Conservation (phyloP, 257 asterid genomes). For the Solanum pinnatisectum region DNA sequence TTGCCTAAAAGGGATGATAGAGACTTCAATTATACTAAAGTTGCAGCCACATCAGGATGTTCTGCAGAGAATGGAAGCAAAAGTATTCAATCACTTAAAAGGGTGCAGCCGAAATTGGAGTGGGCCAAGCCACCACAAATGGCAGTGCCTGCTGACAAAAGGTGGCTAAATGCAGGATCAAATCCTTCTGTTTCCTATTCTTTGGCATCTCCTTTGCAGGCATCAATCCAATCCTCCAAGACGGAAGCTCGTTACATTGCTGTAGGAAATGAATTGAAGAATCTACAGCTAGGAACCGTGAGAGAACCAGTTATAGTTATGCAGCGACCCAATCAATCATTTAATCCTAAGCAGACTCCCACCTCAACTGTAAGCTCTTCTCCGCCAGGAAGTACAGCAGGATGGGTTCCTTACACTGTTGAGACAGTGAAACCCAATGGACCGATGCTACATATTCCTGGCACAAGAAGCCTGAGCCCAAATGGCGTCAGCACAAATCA, state of each 20-base stretch:
- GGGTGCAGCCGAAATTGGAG: conserved; percentile 47
- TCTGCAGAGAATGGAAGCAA: conserved; percentile 46
- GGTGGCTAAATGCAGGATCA: conserved; percentile 43
- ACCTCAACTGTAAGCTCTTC: conserved; percentile 36
- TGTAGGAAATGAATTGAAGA: conserved; percentile 48
- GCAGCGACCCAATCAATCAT: conserved; percentile 49
- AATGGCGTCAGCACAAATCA: conserved; percentile 21
- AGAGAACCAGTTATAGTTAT: conserved; percentile 52
- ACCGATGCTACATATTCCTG: conserved; percentile 25
- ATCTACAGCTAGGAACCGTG: conserved; percentile 57
- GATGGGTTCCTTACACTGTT: conserved; percentile 30
- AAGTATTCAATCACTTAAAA: conserved; percentile 40
- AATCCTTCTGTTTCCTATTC: conserved; percentile 36
- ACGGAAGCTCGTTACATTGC: conserved; percentile 30
- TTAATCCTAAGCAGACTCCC: conserved; percentile 24
- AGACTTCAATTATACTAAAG: conserved; percentile 67
- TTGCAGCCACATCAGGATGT: conserved; percentile 31
- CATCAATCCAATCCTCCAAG: conserved; percentile 28
- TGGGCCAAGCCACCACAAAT: conserved; percentile 61
- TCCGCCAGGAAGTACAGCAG: conserved; percentile 33
- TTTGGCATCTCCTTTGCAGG: conserved; percentile 28
- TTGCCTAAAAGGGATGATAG: conserved; percentile 60
- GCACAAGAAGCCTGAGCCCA: conserved; percentile 28
- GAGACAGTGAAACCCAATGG: conserved; percentile 33
- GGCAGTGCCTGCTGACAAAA: conserved; percentile 42